Evolutionary conservation across 257 asterid species (phyloP), one percentile per base, ranked within the genome.

Genomic region (Cinchona pubescens): DNA sequence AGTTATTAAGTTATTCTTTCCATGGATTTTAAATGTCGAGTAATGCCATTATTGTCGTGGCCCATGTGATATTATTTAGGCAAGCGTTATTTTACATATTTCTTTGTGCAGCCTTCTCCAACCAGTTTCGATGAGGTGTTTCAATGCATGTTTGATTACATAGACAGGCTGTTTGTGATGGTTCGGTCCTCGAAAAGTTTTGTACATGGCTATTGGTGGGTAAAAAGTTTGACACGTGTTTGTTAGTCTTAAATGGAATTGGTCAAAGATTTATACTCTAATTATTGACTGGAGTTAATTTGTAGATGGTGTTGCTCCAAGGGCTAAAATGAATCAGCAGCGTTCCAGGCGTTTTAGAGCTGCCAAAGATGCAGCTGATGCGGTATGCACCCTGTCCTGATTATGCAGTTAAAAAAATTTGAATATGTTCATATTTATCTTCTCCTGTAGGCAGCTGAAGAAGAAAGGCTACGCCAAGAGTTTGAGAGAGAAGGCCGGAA

Each of bases 281-380:
- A 40, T 75, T 58, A 76, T 46, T 69, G 64, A 77, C 69, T 79
- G 69, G 48, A 71, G 66, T 67, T 77, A 15, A 12, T 61, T 83
- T 78, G 66, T 80, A 93, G 98, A 93, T 88, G 98, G 98, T 58
- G 98, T 93, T 83, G 98, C 98, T 29, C 98, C 98, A 32, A 90
- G 98, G 87, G 98, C 98, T 30, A 93, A 93, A 86, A 93, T 93
- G 98, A 93, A 93, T 83, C 98, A 93, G 79, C 98, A 93, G 80
- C 84, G 98, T 73, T 90, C 98, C 46, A 86, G 98, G 86, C 98
- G 98, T 83, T 93, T 93, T 76, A 86, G 98, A 79, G 96, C 98
- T 32, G 98, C 97, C 79, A 91, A 93, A 87, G 98, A 93, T 85
- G 98, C 97, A 46, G 88, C 96, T 25, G 98, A 93, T 66, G 88